Evolutionary conservation across 306 rosid species (phyloP), one percentile per base, ranked within the genome.

Genomic region (Rubus parviflorus): DNA sequence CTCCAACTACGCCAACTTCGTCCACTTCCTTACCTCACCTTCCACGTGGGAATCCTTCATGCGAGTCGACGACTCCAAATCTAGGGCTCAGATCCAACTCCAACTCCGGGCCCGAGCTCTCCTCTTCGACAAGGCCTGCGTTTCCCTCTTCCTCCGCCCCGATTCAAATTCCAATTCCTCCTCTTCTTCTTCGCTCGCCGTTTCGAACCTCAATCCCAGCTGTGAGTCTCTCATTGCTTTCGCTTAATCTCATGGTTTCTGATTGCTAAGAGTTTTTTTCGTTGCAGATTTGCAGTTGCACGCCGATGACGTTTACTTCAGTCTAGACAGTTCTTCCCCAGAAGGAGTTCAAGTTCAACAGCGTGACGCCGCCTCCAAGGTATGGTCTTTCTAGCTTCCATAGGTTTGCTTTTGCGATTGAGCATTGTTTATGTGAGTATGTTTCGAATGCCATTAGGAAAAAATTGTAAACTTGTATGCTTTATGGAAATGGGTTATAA

Each of bases 21-120:
- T 80, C 0, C 93, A 75, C 4, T 92, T 70, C 76, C 97, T 94
- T 73, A 72, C 80, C 66, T 92, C 97, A 4, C 89, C 93, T 61
- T 79, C 98, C 45, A 46, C 93, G 0, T 94, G 98, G 98, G 89
- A 94, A 22, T 79, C 96, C 15, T 94, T 94, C 85, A 83, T 95
- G 87, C 65, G 86, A 56, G 52, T 80, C 75, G 88, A 90, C 80
- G 85, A 84, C 43, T 81, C 97, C 80, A 89, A 89, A 80, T 83
- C 98, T 78, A 87, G 90, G 84, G 86, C 90, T 70, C 96, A 86
- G 81, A 77, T 90, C 77, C 90, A 82, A 9, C 97, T 95, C 52
- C 98, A 92, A 46, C 95, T 95, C 80, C 75, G 97, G 49, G 98
- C 85, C 43, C 95, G 98, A 16, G 97, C 98, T 0, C 98, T 95